phyloP scores from a whole-genome alignment of 371 early-diverging fungal genomes.

The Syncephalis fuscata region DNA sequence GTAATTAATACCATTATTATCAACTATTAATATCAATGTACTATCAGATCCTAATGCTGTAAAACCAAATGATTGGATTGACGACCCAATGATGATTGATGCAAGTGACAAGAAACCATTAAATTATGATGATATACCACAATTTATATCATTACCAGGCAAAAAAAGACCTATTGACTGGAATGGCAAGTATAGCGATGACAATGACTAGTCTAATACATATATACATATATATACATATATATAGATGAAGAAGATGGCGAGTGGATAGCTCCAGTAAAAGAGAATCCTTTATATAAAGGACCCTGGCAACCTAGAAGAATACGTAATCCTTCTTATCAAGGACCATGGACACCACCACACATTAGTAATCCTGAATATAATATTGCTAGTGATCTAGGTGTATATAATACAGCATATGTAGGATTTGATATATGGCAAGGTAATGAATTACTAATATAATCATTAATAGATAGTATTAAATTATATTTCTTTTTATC shows the following conservation, averaged over 20 bases:
- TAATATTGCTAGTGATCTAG: conserved; percentile 68
- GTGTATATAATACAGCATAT: conserved; percentile 61
- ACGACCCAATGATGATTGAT: conserved; percentile 62
- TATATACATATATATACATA: conserved; percentile 5
- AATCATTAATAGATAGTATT: too few relatives aligned
- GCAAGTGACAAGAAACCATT: conserved; percentile 80
- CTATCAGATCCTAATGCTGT: conserved; percentile 62
- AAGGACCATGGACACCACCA: conserved; percentile 86
- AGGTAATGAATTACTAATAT: neutral
- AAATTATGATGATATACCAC: conserved; percentile 88
- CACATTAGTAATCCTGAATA: conserved; percentile 84
- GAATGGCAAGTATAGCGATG: conserved; percentile 27
- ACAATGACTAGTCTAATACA: neutral
- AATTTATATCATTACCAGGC: conserved; percentile 66
- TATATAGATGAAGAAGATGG: conserved; percentile 55
- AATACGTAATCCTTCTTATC: conserved; percentile 88
- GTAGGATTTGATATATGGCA: conserved; percentile 95
- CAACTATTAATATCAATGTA: neutral
- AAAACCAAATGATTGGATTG: conserved; percentile 94
- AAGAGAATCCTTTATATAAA: conserved; percentile 79
- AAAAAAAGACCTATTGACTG: conserved; percentile 86
- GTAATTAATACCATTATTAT: conserved; percentile 5
- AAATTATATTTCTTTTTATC: too few relatives aligned
- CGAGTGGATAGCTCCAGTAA: conserved; percentile 77
- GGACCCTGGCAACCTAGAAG: conserved; percentile 60